Conservation (phyloP, 1,284 basidiomycete genomes). For the Vanrija sp. region DNA sequence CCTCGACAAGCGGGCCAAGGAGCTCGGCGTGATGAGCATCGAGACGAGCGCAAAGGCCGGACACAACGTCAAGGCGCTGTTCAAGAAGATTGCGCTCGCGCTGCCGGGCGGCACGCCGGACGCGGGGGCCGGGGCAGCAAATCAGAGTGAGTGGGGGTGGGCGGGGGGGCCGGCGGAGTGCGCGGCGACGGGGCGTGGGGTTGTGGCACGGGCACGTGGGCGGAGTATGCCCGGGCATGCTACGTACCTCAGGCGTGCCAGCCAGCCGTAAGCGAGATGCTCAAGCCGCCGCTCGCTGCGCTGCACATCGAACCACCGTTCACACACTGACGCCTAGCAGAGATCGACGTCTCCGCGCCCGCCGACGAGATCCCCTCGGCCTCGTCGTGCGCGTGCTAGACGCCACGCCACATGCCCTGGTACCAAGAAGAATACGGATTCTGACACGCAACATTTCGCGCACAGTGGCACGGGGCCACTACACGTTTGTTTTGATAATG, state of each 20-base stretch:
- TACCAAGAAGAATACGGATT: neutral
- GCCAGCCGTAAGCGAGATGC: neutral
- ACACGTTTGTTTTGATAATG: neutral
- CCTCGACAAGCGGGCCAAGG: constrained; percentile 86
- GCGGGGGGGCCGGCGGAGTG: neutral
- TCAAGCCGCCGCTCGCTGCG: neutral
- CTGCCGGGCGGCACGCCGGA: constrained; percentile 93
- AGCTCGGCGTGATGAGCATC: constrained; percentile 96
- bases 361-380: constrained; percentile 41
- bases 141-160: constrained; percentile 45
- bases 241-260: no score
- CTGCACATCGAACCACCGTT: neutral
- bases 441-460: no score
- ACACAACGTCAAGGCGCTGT: constrained; percentile 97
- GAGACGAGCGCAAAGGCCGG: constrained; percentile 99
- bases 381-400: constrained; percentile 45
- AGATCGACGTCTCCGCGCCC: constrained; percentile 48
- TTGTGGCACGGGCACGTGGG: neutral
- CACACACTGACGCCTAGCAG: constrained; percentile 20
- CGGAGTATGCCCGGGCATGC: no score
- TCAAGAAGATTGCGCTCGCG: constrained; percentile 98
- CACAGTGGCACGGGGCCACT: neutral
- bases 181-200: neutral
- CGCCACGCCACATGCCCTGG: neutral
- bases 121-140: constrained; percentile 58